Evolutionary conservation across 106 monocot genomes (phyloP), one percentile per base, ranked within the genome.

Genomic region (Acorus calamus): DNA sequence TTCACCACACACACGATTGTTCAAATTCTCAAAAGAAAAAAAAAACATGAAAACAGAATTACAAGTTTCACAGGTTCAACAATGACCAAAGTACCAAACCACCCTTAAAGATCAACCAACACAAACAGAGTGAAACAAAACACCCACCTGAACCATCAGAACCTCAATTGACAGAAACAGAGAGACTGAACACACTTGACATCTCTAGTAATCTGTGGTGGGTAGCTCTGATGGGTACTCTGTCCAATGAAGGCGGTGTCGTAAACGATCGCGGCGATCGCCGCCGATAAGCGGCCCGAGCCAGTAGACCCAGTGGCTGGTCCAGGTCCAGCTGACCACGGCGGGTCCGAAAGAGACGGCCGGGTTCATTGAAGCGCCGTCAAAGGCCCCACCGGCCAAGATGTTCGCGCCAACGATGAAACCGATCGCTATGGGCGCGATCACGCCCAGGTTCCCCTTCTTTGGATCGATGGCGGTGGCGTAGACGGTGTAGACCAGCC

Each of bases 291-390:
- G 14, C 4, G 73, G 78, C 0, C 78, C 78, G n/a, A 73, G 48
- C 78, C 78, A 78, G 73, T 78, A 78, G 2, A 78, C 73, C 78
- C 78, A 78, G 49, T 78, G 78, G 66, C 63, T 49, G 2, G 28
- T 12, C 78, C 78, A 78, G 5, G 68, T 63, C 57, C 78, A 67
- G 73, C 73, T 73, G n/a, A 78, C 78, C 42, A 78, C 73, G 4
- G 78, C 78, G 2, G 78, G 78, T 4, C 78, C 73, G 49, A 78
- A 78, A 3, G 78, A 78, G 51, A 78, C 78, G 0, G 78, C 78
- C 8, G 78, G 78, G 68, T 78, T 78, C 78, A 78, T 73, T 44
- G 78, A 78, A 2, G 73, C 78, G 14, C 78, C 78, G 46, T 78
- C 78, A 42, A 78, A 78, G 2, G 78, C 78, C 2, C 78, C 78